A percentile compares a stretch with the other conserved stretches of the same genome.
Conservation (phyloP, 352 stramenopile species). For the Thalassiosira allenii region DNA sequence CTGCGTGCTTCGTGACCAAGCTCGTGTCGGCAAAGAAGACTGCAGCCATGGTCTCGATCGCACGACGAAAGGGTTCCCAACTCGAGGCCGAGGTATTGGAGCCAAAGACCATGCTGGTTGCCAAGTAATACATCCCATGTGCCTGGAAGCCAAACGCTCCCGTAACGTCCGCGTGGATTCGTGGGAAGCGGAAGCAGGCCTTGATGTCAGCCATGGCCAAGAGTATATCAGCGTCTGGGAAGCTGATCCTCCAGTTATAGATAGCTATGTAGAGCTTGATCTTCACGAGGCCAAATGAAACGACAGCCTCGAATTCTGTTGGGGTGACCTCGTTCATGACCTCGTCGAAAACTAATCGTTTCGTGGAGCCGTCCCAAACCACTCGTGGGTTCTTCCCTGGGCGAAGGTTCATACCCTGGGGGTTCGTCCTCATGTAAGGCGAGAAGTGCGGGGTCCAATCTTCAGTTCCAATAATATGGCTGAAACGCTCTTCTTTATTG, state of each 20-base stretch:
- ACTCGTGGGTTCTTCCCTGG: conserved; percentile 10
- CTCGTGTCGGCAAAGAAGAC: neutral
- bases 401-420: conserved; percentile 33
- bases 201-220: conserved; percentile 21
- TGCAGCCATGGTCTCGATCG: neutral
- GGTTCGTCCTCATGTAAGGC: neutral
- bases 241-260: conserved; percentile 30
- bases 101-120: conserved; percentile 53
- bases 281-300: conserved; percentile 41
- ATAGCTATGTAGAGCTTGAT: neutral
- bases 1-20: conserved; percentile 26
- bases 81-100: neutral
- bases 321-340: conserved; percentile 38
- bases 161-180: conserved; percentile 19
- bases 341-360: neutral
- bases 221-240: conserved; percentile 1
- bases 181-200: conserved; percentile 33
- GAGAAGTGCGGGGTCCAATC: neutral
- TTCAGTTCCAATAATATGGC: conserved; percentile 15
- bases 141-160: conserved; percentile 40
- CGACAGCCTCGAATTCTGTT: neutral
- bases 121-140: neutral
- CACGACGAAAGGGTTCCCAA: conserved; percentile 43
- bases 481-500: conserved; percentile 41
- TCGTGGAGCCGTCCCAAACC: conserved; percentile 41